These are phyloP conservation scores for Metschnikowia borealis DNA, from an alignment of 805 yeast species.

Conservation along the genomic window DNA sequence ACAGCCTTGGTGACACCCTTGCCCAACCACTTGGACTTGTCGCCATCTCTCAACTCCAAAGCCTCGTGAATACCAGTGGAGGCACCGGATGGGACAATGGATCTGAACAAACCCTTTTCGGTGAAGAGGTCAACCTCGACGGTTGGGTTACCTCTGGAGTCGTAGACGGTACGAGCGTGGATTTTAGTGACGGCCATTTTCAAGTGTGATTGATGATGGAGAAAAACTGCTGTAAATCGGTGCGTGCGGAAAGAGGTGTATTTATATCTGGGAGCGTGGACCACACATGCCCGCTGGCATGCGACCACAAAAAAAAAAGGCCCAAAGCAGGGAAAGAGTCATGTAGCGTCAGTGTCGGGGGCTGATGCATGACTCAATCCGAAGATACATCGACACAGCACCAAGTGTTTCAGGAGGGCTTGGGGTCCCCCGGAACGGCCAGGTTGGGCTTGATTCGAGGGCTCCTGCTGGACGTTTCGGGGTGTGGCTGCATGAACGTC, in stretches of 20 bases:
- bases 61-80: slow-evolving; percentile 99
- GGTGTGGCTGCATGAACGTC: background rate
- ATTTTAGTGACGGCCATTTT: slow-evolving; percentile 83
- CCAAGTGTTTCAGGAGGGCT: background rate
- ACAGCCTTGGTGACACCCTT: slow-evolving; percentile 98
- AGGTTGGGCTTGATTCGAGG: background rate
- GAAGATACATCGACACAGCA: background rate
- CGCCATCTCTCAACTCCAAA: slow-evolving; percentile 96
- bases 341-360: background rate
- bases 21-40: slow-evolving; percentile 96
- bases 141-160: slow-evolving; percentile 99
- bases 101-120: slow-evolving; percentile 88
- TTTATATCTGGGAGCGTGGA: slow-evolving; percentile 18
- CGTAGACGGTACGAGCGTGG: slow-evolving; percentile 96
- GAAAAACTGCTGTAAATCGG: slow-evolving; percentile 6
- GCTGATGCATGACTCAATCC: background rate
- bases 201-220: slow-evolving; percentile 6
- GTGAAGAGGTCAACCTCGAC: slow-evolving; percentile 97
- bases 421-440: background rate
- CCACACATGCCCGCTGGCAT: slow-evolving; percentile 20
- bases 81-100: slow-evolving; percentile 99
- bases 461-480: background rate
- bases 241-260: slow-evolving; percentile 12
- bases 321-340: background rate
- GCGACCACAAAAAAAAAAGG: slow-evolving; percentile 3